Conservation (phyloP, 805 yeast genomes). For the Zygosaccharomyces bisporus region DNA sequence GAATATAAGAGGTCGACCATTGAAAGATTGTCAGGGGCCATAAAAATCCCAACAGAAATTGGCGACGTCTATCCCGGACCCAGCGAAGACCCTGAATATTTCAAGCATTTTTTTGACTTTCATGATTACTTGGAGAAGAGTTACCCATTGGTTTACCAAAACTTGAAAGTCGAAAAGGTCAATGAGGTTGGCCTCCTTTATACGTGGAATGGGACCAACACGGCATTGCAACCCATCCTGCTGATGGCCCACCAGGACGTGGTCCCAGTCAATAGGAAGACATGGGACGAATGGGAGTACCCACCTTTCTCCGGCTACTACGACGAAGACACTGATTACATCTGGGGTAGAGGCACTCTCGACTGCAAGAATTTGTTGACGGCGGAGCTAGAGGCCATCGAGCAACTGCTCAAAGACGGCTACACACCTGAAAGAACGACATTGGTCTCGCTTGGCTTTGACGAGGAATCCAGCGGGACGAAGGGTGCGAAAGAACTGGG, state of each 20-base stretch:
- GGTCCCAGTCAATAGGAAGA: conserved; percentile 65
- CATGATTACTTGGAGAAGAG: conserved; percentile 50
- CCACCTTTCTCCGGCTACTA: conserved; percentile 65
- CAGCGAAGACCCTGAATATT: conserved; percentile 46
- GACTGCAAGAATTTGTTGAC: conserved; percentile 70
- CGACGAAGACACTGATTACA: conserved; percentile 21
- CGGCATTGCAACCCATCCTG: conserved; percentile 55
- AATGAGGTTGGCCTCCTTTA: conserved; percentile 61
- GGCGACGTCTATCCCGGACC: conserved; percentile 47
- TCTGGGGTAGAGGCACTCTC: conserved; percentile 71
- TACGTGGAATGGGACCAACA: conserved; percentile 57
- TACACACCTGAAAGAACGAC: conserved; percentile 56
- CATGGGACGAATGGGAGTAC: conserved; percentile 56
- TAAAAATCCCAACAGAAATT: conserved; percentile 56
- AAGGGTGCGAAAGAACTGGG: conserved; percentile 57
- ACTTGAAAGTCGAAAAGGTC: conserved; percentile 50
- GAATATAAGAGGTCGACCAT: conserved; percentile 39
- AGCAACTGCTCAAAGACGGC: conserved; percentile 43
- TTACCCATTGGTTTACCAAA: conserved; percentile 51
- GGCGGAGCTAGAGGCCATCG: conserved; percentile 58
- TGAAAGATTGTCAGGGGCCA: conserved; percentile 48
- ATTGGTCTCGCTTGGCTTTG: conserved; percentile 64
- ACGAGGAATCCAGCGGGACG: conserved; percentile 67
- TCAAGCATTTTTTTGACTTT: conserved; percentile 39
- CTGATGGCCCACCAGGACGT: conserved; percentile 78